These are phyloP conservation scores for Rhodotorula sp. DNA, from an alignment of 1,284 basidiomycete species.

Conservation along the genomic window DNA sequence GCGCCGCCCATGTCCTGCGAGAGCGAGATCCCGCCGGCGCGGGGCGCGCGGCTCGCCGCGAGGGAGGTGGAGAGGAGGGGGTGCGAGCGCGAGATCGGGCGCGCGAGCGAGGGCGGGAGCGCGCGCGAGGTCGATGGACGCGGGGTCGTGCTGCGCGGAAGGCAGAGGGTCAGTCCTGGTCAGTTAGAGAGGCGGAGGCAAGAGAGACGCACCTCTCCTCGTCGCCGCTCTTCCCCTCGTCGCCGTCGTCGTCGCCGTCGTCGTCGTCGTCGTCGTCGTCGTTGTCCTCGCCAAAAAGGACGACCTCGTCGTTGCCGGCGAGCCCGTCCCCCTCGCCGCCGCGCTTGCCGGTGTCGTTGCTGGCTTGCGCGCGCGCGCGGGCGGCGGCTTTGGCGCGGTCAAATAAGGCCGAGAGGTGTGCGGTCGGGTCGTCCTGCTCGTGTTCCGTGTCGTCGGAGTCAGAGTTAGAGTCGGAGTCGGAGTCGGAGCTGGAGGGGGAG, in stretches of 20 bases:
- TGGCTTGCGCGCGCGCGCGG: not conserved
- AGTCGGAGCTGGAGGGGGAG: not conserved
- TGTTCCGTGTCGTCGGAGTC: not conserved
- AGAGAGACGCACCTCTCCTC: slow-evolving; percentile 2
- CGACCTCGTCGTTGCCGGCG: slow-evolving; percentile 34
- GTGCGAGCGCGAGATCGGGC: slow-evolving; percentile 15
- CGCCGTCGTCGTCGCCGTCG: not conserved
- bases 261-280: slow-evolving; percentile 15
- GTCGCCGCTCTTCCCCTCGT: slow-evolving; percentile 1
- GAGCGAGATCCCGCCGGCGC: slow-evolving; percentile 21
- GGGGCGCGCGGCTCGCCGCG: not conserved
- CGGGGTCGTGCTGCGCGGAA: slow-evolving; percentile 21
- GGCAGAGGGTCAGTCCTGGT: not conserved
- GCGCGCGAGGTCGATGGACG: slow-evolving; percentile 20
- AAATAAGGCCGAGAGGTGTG: slow-evolving; percentile 16
- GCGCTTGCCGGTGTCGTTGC: not conserved
- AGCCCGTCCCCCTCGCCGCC: slow-evolving; percentile 17
- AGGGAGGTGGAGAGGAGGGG: slow-evolving; percentile 6
- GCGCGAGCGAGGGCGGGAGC: slow-evolving; percentile 9
- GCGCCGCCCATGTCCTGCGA: slow-evolving; percentile 28
- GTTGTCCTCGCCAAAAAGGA: slow-evolving; percentile 27
- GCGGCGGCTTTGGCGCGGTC: slow-evolving; percentile 33
- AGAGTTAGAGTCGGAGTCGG: slow-evolving; percentile 11
- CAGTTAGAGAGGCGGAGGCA: fast-evolving
- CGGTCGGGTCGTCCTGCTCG: not conserved